These are phyloP conservation scores for Rhododendron ferrugineum DNA, from an alignment of 148 eudicot species.

Conservation along the genomic window DNA sequence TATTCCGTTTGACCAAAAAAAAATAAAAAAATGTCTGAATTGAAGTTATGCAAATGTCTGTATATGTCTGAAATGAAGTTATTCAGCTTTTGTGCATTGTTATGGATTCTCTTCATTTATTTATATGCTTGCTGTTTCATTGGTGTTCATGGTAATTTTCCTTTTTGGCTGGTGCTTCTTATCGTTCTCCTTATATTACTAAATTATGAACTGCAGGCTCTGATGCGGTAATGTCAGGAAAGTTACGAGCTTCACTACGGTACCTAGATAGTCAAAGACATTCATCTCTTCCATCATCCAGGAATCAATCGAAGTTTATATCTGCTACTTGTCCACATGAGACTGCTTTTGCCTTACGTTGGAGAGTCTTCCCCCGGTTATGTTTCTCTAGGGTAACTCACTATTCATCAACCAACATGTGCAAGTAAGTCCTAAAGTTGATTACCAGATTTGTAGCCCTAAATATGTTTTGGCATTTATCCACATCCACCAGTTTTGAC, in stretches of 20 bases:
- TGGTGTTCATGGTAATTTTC: not conserved
- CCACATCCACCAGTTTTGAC: not conserved
- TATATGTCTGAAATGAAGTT: not conserved
- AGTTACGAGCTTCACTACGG: not conserved
- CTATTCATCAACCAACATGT: conserved; percentile 2
- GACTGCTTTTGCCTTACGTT: not conserved
- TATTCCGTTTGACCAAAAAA: not conserved
- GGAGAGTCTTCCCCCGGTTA: not conserved
- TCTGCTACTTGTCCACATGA: conserved; percentile 3
- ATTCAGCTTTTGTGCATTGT: not conserved
- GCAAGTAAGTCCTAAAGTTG: not conserved
- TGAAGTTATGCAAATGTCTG: too few species aligned
- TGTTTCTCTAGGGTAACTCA: conserved; percentile 1
- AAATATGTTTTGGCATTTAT: not conserved
- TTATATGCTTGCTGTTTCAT: not conserved
- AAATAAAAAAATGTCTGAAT: not conserved
- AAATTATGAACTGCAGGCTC: conserved; percentile 3
- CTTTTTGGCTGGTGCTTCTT: not conserved
- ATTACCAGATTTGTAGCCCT: not conserved
- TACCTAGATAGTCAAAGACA: not conserved
- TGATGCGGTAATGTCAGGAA: conserved; percentile 6
- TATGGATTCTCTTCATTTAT: too few species aligned
- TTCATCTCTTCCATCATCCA: conserved; percentile 3
- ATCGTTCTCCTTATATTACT: not conserved
- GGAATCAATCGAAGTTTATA: not conserved